Base-by-base conservation (phyloP, 2,329 filamentous ascomycete genomes). In the Talaromyces sp. region DNA sequence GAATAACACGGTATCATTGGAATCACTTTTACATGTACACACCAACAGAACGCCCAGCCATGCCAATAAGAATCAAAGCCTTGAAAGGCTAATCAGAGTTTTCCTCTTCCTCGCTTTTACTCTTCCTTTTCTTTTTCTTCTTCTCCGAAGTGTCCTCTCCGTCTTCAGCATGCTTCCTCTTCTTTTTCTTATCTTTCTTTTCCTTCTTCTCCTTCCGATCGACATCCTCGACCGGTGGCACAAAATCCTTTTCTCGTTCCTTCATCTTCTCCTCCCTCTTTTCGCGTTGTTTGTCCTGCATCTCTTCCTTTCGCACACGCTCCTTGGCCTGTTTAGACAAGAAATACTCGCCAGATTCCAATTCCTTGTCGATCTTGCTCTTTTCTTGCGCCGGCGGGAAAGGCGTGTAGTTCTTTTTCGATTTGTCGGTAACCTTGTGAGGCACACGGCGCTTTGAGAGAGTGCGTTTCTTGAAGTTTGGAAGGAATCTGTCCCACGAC, bases 341-440 rank as follows among this genome's bases (percentile, higher is more conserved):
- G 76, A 97, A 97, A 79, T 96, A 99, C 79, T 97, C 93, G 78
- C 94, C 93, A 68, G 86, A 92, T 81, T 99, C 94, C 80, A 99
- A 96, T 83, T 99, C 93, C 76, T 92, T 79, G 77, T 99, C 94
- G 68, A 99, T 85, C 85, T 97, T 99, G 85, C 92, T 97, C 90
- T 96, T 96, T 83, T 99, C 93, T 66, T 92, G 92, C 50, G 92
- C 85, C 7, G 94, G 94, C 54, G 94, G 94, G 87, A 99, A 99
- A 10, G 94, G 93, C 65, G 95, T 99, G 81, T 97, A 99, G 12
- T 82, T 77, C 84, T 96, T 97, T 84, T 93, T 96, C 72, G 81
- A 77, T 84, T 99, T 99, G 81, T 99, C 92, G 58, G 85, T 91
- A 72, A 99, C 87, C 70, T 90, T 91, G 81, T 85, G 85, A 0